Conservation (phyloP, 2,329 filamentous ascomycete species). For the Didymella pinodella region DNA sequence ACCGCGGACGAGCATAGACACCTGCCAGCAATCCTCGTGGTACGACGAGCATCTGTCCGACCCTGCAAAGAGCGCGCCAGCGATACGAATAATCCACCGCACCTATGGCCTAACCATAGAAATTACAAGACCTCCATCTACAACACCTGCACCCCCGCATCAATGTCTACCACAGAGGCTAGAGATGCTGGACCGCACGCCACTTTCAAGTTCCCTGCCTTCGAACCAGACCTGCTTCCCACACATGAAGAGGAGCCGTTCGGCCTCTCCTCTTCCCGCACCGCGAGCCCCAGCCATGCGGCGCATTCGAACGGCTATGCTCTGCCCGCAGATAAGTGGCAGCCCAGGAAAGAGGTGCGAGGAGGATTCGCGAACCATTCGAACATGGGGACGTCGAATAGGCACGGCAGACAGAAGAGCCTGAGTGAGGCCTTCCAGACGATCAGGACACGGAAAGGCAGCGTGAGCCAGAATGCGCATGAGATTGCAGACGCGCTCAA, state of each 20-base stretch:
- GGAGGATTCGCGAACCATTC: conserved; percentile 55
- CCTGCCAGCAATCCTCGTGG: conserved; percentile 4
- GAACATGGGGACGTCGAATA: conserved; percentile 31
- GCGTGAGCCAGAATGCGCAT: conserved; percentile 90
- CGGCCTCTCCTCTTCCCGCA: conserved; percentile 45
- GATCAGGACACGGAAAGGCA: conserved; percentile 80
- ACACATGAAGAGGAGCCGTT: conserved; percentile 49
- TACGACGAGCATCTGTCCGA: conserved; percentile 5
- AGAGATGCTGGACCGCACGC: conserved; percentile 42
- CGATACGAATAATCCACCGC: conserved; percentile 20
- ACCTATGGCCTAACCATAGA: conserved; percentile 44
- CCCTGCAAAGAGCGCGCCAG: conserved; percentile 11
- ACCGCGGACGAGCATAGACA: conserved; percentile 6
- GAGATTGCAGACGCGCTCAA: conserved; percentile 91
- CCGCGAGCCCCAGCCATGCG: conserved; percentile 40
- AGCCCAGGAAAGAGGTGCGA: conserved; percentile 64
- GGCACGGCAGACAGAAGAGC: conserved; percentile 82
- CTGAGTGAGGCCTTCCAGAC: conserved; percentile 86
- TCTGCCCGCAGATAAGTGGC: conserved; percentile 64
- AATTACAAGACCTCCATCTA: conserved; percentile 23
- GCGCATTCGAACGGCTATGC: conserved; percentile 39
- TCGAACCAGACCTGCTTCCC: conserved; percentile 53
- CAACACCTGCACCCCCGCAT: conserved; percentile 28
- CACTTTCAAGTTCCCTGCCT: conserved; percentile 57
- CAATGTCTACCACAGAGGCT: conserved; percentile 42